phyloP scores from a whole-genome alignment of 768 basidiomycete species.

The Termitomyces sp. region DNA sequence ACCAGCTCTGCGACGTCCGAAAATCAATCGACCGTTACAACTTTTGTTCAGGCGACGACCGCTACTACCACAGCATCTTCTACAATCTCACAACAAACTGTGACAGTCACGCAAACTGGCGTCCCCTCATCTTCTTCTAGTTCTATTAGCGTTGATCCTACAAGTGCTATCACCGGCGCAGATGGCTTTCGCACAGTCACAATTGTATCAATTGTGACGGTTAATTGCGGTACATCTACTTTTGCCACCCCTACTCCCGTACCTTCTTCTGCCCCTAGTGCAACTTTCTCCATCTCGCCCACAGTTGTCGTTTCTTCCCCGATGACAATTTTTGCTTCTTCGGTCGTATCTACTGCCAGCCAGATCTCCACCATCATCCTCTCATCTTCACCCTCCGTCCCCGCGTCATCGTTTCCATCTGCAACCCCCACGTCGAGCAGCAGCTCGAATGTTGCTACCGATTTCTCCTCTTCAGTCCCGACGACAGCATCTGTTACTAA shows the following conservation, averaged over 20 bases:
- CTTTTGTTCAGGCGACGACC: neutral
- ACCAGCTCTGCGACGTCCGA: neutral
- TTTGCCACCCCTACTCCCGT: conserved; percentile 8
- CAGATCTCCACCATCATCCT: neutral
- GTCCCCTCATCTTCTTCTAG: neutral
- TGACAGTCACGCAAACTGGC: neutral
- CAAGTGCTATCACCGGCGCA: conserved; percentile 22
- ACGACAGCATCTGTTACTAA: neutral
- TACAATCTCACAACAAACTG: neutral
- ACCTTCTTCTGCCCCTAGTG: neutral
- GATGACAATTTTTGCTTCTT: neutral
- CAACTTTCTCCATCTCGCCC: neutral
- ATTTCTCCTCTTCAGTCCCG: neutral
- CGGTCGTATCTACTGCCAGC: neutral
- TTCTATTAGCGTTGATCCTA: conserved; percentile 5
- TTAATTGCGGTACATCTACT: conserved; percentile 16
- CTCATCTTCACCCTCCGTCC: neutral
- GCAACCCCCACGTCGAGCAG: neutral
- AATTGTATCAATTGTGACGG: conserved; percentile 26
- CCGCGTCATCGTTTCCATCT: neutral
- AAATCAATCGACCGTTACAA: neutral
- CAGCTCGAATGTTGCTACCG: conserved; percentile 3
- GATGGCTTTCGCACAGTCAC: conserved; percentile 34
- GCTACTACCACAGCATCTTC: neutral
- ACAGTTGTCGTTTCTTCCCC: neutral